These are phyloP conservation scores for Verticillium alfalfae DNA, from an alignment of 2,329 filamentous ascomycete species.

Conservation along the genomic window DNA sequence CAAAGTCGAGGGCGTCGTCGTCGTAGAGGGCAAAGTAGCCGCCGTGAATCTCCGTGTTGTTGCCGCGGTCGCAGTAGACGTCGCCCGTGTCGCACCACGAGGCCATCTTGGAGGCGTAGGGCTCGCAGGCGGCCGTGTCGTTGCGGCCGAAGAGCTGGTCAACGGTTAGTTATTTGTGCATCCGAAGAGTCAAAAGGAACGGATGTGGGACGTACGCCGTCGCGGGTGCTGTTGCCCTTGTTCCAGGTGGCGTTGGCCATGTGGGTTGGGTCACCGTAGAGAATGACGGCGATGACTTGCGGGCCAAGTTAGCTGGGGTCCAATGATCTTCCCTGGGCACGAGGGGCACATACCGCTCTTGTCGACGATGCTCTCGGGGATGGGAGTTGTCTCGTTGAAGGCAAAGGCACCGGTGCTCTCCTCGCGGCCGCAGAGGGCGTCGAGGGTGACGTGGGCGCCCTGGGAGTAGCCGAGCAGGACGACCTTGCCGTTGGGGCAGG, in stretches of 20 bases:
- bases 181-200: neutral
- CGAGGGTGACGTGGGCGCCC: constrained; percentile 31
- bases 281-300: constrained; percentile 31
- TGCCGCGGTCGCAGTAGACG: constrained; percentile 30
- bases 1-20: constrained; percentile 24
- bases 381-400: constrained; percentile 14
- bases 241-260: constrained; percentile 27
- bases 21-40: constrained; percentile 29
- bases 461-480: constrained; percentile 36
- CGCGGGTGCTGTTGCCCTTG: constrained; percentile 25
- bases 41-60: constrained; percentile 20
- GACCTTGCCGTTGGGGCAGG: constrained; percentile 32
- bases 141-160: constrained; percentile 28
- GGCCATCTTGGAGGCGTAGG: constrained; percentile 26
- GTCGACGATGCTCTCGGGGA: constrained; percentile 21
- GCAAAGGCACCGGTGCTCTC: constrained; percentile 7
- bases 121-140: constrained; percentile 26
- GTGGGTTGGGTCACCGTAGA: constrained; percentile 36
- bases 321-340: neutral
- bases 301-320: neutral
- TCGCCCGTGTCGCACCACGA: constrained; percentile 38
- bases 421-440: constrained; percentile 30
- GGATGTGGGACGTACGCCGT: constrained; percentile 25
- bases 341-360: constrained; percentile 22
- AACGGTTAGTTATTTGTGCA: neutral